These are phyloP conservation scores for Amphichorda felina DNA, from an alignment of 2,329 filamentous ascomycete species.

Conservation along the genomic window DNA sequence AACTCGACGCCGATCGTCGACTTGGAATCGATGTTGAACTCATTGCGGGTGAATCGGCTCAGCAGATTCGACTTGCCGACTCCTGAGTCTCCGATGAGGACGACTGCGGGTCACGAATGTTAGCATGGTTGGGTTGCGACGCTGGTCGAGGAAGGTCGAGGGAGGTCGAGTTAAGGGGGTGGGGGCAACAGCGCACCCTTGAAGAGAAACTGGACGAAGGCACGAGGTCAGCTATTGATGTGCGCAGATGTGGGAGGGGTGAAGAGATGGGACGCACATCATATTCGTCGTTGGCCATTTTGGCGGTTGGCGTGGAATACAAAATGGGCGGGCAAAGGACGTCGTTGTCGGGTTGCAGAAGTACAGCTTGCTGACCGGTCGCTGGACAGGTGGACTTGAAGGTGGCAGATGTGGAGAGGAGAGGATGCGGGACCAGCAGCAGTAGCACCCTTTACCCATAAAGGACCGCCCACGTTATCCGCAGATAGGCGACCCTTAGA, in stretches of 20 bases:
- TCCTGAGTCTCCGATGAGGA: conserved; percentile 97
- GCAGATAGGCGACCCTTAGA: neutral
- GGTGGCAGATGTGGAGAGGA: neutral
- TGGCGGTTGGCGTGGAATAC: conserved; percentile 19
- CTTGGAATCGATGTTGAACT: conserved; percentile 99
- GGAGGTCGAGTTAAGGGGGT: conserved; percentile 11
- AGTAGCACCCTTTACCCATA: neutral
- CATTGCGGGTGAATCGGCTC: conserved; percentile 98
- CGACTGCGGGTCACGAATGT: conserved; percentile 46
- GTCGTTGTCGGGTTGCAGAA: neutral
- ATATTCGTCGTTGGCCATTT: conserved; percentile 99
- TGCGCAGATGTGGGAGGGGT: conserved; percentile 7
- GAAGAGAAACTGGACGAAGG: conserved; percentile 75
- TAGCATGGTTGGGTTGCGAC: conserved; percentile 14
- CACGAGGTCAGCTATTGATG: conserved; percentile 8
- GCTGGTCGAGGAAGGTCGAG: conserved; percentile 5
- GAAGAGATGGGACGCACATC: conserved; percentile 57
- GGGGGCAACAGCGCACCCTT: conserved; percentile 56
- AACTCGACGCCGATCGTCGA: conserved; percentile 99
- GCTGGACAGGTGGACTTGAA: neutral
- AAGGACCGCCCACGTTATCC: neutral
- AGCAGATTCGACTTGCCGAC: conserved; percentile 99
- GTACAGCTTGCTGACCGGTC: neutral
- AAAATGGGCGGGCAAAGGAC: no score
- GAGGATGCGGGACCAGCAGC: neutral